Base-by-base conservation (phyloP, 2,329 filamentous ascomycete species). In the Ciborinia camelliae region DNA sequence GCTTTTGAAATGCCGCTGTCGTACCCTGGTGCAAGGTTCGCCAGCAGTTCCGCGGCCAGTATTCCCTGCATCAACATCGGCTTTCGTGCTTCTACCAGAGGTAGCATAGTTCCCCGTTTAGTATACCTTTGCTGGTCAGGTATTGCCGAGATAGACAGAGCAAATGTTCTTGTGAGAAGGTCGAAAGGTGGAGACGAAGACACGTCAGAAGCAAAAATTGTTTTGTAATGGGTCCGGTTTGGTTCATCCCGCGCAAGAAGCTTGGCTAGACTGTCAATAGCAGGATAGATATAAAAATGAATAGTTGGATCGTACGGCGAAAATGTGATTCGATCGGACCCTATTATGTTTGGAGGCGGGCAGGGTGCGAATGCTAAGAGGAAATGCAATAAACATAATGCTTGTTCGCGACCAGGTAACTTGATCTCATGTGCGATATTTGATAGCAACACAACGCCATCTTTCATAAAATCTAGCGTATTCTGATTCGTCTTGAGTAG, bases 391-490 rank as follows among this genome's bases (percentile, higher is more conserved):
- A 98, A 81, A 72, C 90, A 92, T 47, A 92, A 81, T 0, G 93
- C 93, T 74, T 98, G 93, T 73, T 98, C 93, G 68, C 90, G 88
- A 26, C 89, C 89, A 1, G 92, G 90, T 47, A 99, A 81, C 73
- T 94, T 89, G 61, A 98, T 84, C 12, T 86, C 85, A 54, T 90
- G 86, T 9, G 92, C 88, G 55, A 96, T 86, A 76, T 99, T 98
- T 64, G 94, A 97, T 63, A 99, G 81, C 70, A 96, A 87, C 20
- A 92, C 89, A 65, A 98, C 86, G 37, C 92, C 81, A 76, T 99
- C 95, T 78, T 99, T 99, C 91, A 97, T 96, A 72, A 98, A 94
- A 76, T 99, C 95, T 69, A 97, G 81, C 0, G 90, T 95, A 77
- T 97, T 97, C 73, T 85, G 82, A 69, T 95, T 85, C 4, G 88